Percentiles rank a stretch among this genome's conserved stretches.
Evolutionary conservation across 345 rosid species (phyloP).

Genomic region (Mangifera indica): DNA sequence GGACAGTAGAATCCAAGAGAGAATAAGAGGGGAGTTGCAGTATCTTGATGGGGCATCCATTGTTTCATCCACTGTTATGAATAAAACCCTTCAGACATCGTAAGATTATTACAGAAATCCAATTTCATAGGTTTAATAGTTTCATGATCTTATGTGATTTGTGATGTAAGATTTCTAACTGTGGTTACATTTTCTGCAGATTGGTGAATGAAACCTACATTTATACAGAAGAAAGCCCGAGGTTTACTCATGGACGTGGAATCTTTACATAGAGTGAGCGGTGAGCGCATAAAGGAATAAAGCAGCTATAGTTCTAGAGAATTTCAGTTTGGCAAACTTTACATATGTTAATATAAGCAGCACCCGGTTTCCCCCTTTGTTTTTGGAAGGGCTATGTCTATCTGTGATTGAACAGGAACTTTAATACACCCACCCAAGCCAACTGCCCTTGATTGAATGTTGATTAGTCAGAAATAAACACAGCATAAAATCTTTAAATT

Average conservation of each 20-base stretch:
- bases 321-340: no score
- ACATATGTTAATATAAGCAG: no score
- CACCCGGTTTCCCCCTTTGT: no score
- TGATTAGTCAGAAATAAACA: no score
- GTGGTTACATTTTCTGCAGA: neutral
- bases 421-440: no score
- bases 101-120: neutral
- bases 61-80: constrained; percentile 7
- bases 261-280: neutral
- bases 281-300: no score
- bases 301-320: no score
- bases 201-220: constrained; percentile 24
- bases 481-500: no score
- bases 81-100: constrained; percentile 4
- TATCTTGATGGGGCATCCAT: constrained; percentile 7
- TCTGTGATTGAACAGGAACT: no score
- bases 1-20: neutral
- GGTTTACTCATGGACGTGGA: constrained; percentile 15
- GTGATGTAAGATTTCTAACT: neutral
- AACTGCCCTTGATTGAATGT: no score
- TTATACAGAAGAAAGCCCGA: constrained; percentile 10
- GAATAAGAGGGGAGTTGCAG: constrained; percentile 1
- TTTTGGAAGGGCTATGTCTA: no score
- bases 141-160: neutral
- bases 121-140: no score